phyloP scores from a whole-genome alignment of 306 rosid genomes.

The Quercus robur region DNA sequence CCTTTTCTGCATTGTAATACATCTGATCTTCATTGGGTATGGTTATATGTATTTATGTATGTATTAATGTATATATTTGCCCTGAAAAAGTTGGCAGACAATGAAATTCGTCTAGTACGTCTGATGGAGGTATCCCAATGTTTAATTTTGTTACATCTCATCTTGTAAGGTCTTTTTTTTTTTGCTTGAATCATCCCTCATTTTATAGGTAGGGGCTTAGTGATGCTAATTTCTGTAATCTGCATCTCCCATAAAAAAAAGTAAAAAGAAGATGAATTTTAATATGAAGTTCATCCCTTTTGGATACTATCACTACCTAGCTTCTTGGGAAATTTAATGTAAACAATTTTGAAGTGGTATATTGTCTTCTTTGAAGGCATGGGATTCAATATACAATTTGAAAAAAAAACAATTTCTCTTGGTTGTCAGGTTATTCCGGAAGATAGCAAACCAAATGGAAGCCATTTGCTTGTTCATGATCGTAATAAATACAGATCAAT shows the following conservation, averaged over 20 bases:
- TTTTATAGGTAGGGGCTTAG: background rate
- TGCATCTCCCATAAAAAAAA: background rate
- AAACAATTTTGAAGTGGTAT: background rate
- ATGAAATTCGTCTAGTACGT: background rate
- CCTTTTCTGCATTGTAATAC: background rate
- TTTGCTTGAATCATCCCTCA: background rate
- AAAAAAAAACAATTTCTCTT: slow-evolving; percentile 11
- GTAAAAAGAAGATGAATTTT: background rate
- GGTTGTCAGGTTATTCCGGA: slow-evolving; percentile 59
- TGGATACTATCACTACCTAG: background rate
- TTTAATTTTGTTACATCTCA: background rate
- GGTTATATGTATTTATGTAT: background rate
- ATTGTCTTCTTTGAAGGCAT: background rate
- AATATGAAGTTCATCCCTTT: background rate
- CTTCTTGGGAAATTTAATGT: background rate
- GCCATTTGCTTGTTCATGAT: slow-evolving; percentile 73
- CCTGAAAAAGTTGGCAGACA: background rate
- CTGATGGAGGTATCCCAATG: background rate
- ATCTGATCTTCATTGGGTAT: background rate
- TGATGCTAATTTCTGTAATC: background rate
- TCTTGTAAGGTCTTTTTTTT: background rate
- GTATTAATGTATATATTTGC: background rate
- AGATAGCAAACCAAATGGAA: slow-evolving; percentile 62
- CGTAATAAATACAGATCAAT: slow-evolving; percentile 82
- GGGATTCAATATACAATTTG: background rate